Percentiles rank a stretch among this genome's conserved stretches.
phyloP scores from a whole-genome alignment of 164 flowering plant species.

The Piper longum region DNA sequence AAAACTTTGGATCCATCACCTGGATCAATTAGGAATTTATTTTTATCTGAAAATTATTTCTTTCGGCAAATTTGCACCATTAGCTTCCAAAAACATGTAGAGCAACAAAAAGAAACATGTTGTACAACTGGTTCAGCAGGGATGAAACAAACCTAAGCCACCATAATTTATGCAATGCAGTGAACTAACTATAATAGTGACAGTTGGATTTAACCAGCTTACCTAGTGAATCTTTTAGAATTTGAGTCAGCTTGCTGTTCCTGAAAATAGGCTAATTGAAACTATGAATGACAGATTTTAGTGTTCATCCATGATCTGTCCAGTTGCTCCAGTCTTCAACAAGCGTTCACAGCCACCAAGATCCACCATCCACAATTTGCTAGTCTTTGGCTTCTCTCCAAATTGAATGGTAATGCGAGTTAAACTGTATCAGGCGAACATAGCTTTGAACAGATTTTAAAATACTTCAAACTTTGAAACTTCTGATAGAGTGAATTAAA shows the following conservation, averaged over 20 bases:
- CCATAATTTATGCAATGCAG: no score
- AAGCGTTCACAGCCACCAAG: constrained; percentile 85
- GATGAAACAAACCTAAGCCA: background rate
- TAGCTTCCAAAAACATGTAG: background rate
- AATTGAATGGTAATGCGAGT: constrained; percentile 47
- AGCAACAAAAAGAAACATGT: background rate
- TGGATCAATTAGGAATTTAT: constrained; percentile 5
- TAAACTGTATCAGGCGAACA: constrained; percentile 49
- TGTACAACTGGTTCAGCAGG: background rate
- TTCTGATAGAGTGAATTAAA: no score
- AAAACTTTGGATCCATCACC: constrained; percentile 63
- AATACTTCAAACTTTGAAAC: background rate
- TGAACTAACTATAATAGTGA: no score
- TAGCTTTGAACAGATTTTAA: constrained; percentile 11
- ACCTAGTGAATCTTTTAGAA: constrained; percentile 77
- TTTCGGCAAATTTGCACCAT: no score
- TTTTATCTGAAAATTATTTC: no score
- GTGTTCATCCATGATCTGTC: constrained; percentile 57
- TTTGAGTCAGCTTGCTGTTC: constrained; percentile 80
- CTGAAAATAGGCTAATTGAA: constrained; percentile 34
- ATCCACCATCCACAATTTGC: constrained; percentile 87
- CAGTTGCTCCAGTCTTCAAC: constrained; percentile 74
- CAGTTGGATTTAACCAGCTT: constrained; percentile 1
- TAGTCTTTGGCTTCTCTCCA: constrained; percentile 24
- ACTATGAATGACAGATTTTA: background rate